These are phyloP conservation scores for Monosporascus cannonballus DNA, from an alignment of 2,329 filamentous ascomycete genomes.

Conservation along the genomic window DNA sequence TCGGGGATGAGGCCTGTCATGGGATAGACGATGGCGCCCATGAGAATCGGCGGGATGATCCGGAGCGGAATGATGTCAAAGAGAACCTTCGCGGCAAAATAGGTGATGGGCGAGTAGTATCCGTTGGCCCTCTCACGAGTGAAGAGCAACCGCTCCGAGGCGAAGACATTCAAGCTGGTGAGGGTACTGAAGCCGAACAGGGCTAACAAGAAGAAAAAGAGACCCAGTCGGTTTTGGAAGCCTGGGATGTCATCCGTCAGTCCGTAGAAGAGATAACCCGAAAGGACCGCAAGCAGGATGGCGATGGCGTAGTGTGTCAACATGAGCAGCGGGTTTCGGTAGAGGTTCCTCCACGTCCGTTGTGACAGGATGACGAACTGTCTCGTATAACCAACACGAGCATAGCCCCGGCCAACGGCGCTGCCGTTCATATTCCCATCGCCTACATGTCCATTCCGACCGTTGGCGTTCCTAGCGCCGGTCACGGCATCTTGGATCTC, in stretches of 20 bases:
- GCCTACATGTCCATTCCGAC: slow-evolving; percentile 44
- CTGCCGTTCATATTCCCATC: slow-evolving; percentile 42
- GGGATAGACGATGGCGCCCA: slow-evolving; percentile 93
- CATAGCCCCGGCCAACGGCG: slow-evolving; percentile 71
- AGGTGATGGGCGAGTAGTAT: slow-evolving; percentile 90
- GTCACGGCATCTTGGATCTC: slow-evolving; percentile 70
- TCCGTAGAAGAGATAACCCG: slow-evolving; percentile 93
- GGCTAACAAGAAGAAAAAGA: slow-evolving; percentile 96
- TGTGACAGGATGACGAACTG: slow-evolving; percentile 88
- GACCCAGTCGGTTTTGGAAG: slow-evolving; percentile 92
- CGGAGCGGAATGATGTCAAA: slow-evolving; percentile 96
- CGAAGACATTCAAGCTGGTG: slow-evolving; percentile 90
- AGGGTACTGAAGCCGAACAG: slow-evolving; percentile 96
- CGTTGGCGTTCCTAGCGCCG: slow-evolving; percentile 61
- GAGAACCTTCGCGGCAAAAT: slow-evolving; percentile 94
- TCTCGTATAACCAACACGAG: slow-evolving; percentile 68
- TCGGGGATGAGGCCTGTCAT: slow-evolving; percentile 92
- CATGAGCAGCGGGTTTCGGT: slow-evolving; percentile 97
- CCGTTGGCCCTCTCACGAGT: slow-evolving; percentile 92
- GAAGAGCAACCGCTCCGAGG: slow-evolving; percentile 83
- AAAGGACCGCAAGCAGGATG: slow-evolving; percentile 87
- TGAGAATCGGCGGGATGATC: slow-evolving; percentile 87
- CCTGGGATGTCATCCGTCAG: slow-evolving; percentile 93
- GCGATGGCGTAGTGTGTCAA: slow-evolving; percentile 97
- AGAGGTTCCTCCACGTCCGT: slow-evolving; percentile 94